Percentiles rank a stretch among this genome's conserved stretches.
Conservation (phyloP, 164 flowering plant species). For the Magnolia changhungtana region DNA sequence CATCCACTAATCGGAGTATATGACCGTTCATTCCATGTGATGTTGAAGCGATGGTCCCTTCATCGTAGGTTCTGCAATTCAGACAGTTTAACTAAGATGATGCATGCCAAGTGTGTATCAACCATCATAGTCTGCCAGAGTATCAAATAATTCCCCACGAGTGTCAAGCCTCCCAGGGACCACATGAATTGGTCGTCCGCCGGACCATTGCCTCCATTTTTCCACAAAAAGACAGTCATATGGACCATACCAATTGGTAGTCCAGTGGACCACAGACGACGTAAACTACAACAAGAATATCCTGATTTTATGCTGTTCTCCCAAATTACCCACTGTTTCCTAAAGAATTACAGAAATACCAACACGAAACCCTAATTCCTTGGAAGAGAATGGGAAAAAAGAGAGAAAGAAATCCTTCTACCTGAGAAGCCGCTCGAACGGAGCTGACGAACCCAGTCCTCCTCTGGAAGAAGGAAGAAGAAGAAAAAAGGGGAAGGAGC, state of each 20-base stretch:
- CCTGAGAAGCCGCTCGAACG: constrained; percentile 50
- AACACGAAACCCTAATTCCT: background rate
- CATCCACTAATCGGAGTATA: no score
- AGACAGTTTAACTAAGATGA: no score
- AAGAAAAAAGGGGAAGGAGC: constrained; percentile 5
- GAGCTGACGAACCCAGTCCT: constrained; percentile 16
- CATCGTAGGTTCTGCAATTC: no score
- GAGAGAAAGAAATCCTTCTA: constrained; percentile 7
- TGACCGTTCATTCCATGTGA: no score
- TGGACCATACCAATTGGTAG: background rate
- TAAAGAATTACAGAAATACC: background rate
- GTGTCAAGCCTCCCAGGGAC: background rate
- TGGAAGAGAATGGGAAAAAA: background rate
- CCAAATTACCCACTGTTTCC: background rate
- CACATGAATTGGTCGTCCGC: background rate
- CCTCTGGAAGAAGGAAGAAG: constrained; percentile 16
- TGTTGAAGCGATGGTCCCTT: no score
- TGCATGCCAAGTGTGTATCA: no score
- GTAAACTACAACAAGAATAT: background rate
- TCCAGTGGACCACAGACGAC: background rate
- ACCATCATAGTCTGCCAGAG: no score
- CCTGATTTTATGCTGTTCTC: background rate
- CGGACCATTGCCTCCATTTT: background rate
- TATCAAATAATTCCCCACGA: background rate
- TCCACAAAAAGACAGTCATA: background rate